Evolutionary conservation across 2,329 filamentous ascomycete species (phyloP).

Genomic region (Curvularia lunata): DNA sequence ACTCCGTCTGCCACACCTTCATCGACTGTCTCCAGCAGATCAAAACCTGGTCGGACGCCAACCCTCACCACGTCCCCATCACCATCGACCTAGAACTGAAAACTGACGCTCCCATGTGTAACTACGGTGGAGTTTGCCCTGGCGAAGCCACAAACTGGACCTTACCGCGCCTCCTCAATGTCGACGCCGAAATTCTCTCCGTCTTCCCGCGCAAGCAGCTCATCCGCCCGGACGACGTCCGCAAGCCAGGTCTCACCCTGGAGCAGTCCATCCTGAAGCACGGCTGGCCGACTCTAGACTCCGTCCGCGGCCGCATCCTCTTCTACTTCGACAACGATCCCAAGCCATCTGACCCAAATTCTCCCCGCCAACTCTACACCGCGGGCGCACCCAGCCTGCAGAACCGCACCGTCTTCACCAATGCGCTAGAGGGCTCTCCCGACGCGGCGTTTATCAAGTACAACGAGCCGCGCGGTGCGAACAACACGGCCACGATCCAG

Average conservation of each 20-base stretch:
- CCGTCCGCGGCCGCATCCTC: slow-evolving; percentile 55
- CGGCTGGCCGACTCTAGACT: slow-evolving; percentile 58
- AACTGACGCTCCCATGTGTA: slow-evolving; percentile 47
- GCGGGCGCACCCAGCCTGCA: slow-evolving; percentile 48
- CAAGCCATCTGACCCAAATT: slow-evolving; percentile 35
- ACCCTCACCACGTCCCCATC: slow-evolving; percentile 56
- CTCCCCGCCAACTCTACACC: slow-evolving; percentile 50
- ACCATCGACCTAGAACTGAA: slow-evolving; percentile 60
- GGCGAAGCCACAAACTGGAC: slow-evolving; percentile 55
- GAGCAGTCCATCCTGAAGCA: slow-evolving; percentile 55
- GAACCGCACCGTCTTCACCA: slow-evolving; percentile 58
- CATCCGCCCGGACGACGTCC: slow-evolving; percentile 57
- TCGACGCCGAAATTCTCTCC: slow-evolving; percentile 57
- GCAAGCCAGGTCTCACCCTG: slow-evolving; percentile 51
- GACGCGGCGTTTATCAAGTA: slow-evolving; percentile 60
- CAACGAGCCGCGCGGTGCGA: slow-evolving; percentile 50
- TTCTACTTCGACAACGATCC: slow-evolving; percentile 61
- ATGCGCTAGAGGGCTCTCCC: slow-evolving; percentile 53
- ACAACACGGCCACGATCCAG: slow-evolving; percentile 52
- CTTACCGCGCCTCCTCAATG: slow-evolving; percentile 50
- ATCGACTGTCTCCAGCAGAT: slow-evolving; percentile 53
- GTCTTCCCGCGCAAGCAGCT: slow-evolving; percentile 52
- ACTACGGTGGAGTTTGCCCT: slow-evolving; percentile 47
- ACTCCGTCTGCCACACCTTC: slow-evolving; percentile 56
- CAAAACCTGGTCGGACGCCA: slow-evolving; percentile 54